A percentile compares a stretch with the other conserved stretches of the same genome.
Conservation (phyloP, 1,284 basidiomycete species). For the Trichosporon ovoides region DNA sequence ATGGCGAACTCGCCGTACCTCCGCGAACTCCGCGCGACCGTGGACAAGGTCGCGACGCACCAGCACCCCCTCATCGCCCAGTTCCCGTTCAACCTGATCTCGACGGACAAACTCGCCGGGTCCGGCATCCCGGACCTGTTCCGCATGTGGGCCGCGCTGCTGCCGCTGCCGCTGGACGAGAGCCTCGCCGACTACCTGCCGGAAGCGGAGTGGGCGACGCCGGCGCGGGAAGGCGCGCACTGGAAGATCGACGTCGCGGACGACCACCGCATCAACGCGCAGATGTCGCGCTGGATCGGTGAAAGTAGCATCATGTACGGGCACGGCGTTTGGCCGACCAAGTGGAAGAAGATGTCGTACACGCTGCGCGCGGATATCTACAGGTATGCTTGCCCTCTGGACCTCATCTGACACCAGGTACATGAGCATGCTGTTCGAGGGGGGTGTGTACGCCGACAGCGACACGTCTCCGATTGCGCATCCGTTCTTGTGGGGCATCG, state of each 20-base stretch:
- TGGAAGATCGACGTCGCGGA: slow-evolving; percentile 29
- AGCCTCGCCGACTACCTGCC: slow-evolving; percentile 9
- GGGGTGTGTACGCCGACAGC: slow-evolving; percentile 38
- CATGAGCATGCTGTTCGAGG: slow-evolving; percentile 33
- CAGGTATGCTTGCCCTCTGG: slow-evolving; percentile 19
- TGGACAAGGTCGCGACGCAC: slow-evolving; percentile 12
- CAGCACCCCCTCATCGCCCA: slow-evolving; percentile 14
- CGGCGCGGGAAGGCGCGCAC: slow-evolving; percentile 13
- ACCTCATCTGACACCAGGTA: slow-evolving; percentile 22
- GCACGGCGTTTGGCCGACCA: slow-evolving; percentile 9
- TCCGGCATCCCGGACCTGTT: slow-evolving; percentile 26
- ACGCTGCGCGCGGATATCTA: slow-evolving; percentile 32
- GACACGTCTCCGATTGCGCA: slow-evolving; percentile 39
- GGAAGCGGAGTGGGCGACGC: slow-evolving; percentile 17
- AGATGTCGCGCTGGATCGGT: slow-evolving; percentile 29
- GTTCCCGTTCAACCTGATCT: slow-evolving; percentile 16
- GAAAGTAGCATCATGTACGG: slow-evolving; percentile 14
- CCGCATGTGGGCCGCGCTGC: slow-evolving; percentile 27
- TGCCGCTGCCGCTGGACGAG: slow-evolving; percentile 15
- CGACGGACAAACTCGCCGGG: slow-evolving; percentile 19
- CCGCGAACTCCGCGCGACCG: slow-evolving; percentile 7
- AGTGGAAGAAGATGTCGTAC: slow-evolving; percentile 31
- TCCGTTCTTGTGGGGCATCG: slow-evolving; percentile 34
- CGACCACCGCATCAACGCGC: slow-evolving; percentile 24
- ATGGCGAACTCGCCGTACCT: slow-evolving; percentile 10